These are phyloP conservation scores for Pharus latifolius DNA, from an alignment of 176 grass and related monocot species.

Conservation along the genomic window DNA sequence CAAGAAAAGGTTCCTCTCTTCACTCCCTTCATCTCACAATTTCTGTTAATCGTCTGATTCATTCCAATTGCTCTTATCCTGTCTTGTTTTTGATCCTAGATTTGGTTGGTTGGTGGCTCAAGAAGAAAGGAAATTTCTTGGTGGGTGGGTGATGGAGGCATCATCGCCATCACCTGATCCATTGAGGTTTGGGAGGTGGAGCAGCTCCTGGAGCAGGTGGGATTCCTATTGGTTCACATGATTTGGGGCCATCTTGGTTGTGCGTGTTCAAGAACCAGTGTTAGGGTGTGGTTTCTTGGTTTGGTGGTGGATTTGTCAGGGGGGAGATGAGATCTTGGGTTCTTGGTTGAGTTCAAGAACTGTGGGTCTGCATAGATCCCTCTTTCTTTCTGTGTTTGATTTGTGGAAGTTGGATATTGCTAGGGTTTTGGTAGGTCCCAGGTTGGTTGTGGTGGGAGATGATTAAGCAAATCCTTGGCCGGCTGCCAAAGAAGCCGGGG, in stretches of 20 bases:
- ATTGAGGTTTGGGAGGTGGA: slow-evolving; percentile 6
- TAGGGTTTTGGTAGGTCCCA: slow-evolving; percentile 13
- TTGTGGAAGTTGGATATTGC: neutral
- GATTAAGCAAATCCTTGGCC: slow-evolving; percentile 91
- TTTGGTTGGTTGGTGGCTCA: neutral
- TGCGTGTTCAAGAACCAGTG: too few species aligned
- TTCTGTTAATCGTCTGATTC: neutral
- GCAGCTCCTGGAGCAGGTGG: slow-evolving; percentile 14
- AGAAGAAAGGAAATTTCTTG: slow-evolving; percentile 21
- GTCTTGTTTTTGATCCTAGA: slow-evolving; percentile 19
- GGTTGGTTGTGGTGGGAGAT: slow-evolving; percentile 25
- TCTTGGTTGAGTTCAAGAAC: slow-evolving; percentile 1
- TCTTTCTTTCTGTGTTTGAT: neutral
- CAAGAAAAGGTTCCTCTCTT: slow-evolving; percentile 17
- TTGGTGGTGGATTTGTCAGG: neutral
- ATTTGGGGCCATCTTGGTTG: neutral
- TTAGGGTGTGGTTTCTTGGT: neutral
- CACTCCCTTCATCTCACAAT: neutral
- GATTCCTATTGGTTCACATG: slow-evolving; percentile 26
- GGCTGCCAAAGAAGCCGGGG: slow-evolving; percentile 68
- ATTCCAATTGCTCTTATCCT: neutral
- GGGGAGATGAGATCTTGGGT: slow-evolving; percentile 22
- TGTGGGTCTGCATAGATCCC: slow-evolving; percentile 8
- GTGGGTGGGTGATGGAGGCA: neutral
- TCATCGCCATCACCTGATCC: slow-evolving; percentile 22